A percentile compares a stretch with the other conserved stretches of the same genome.
These are phyloP conservation scores for Teratosphaeria epicoccoides DNA, from an alignment of 2,329 filamentous ascomycete genomes.

Conservation along the genomic window DNA sequence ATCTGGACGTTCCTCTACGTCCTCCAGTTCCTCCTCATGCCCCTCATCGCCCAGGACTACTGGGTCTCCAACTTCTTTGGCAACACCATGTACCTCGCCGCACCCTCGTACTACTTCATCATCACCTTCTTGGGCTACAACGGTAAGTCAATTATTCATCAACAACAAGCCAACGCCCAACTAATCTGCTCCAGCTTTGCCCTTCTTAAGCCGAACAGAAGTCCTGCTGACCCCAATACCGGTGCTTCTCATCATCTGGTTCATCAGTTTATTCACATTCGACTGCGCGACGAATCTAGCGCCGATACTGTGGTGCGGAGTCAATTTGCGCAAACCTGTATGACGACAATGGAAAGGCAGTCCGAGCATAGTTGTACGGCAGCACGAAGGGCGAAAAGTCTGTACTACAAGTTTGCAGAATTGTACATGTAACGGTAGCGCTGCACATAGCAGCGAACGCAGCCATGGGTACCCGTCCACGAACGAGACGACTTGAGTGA, in stretches of 20 bases:
- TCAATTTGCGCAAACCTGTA: constrained; percentile 34
- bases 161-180: not conserved
- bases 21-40: constrained; percentile 57
- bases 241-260: constrained; percentile 50
- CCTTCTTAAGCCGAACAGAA: constrained; percentile 57
- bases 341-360: constrained; percentile 2
- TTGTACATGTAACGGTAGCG: not conserved
- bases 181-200: constrained; percentile 38
- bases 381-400: not conserved
- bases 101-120: constrained; percentile 55
- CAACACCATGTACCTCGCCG: constrained; percentile 56
- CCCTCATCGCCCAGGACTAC: constrained; percentile 45
- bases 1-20: constrained; percentile 58
- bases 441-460: not conserved
- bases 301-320: constrained; percentile 41
- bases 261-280: constrained; percentile 41
- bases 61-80: constrained; percentile 51
- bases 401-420: not conserved
- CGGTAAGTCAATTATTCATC: constrained; percentile 25
- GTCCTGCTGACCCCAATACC: constrained; percentile 52
- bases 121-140: constrained; percentile 62
- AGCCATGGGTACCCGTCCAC: not conserved
- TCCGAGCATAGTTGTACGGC: not conserved
- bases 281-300: constrained; percentile 42
- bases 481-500: not conserved